Evolutionary conservation across 1,284 basidiomycete genomes (phyloP).

Genomic region (Fistulinella cinereoalba): DNA sequence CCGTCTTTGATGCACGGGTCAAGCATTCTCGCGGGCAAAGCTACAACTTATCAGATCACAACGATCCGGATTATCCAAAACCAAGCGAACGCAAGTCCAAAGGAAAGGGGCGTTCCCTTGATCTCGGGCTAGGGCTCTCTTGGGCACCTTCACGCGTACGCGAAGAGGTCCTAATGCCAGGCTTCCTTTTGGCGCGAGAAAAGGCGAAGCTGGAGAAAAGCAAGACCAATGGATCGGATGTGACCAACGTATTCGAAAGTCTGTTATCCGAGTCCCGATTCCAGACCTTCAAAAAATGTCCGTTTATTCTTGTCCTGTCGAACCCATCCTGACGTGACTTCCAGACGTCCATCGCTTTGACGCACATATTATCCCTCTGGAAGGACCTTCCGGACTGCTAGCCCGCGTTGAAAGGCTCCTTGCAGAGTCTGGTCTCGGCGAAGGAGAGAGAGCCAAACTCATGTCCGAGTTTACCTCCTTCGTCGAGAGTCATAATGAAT

Average conservation of each 20-base stretch:
- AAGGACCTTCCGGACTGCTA: slow-evolving; percentile 66
- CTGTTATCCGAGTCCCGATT: slow-evolving; percentile 62
- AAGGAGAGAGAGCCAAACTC: slow-evolving; percentile 48
- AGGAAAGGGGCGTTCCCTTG: slow-evolving; percentile 63
- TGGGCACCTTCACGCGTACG: slow-evolving; percentile 67
- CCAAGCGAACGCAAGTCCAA: slow-evolving; percentile 25
- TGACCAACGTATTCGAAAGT: slow-evolving; percentile 60
- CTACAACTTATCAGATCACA: slow-evolving; percentile 11
- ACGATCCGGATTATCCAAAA: slow-evolving; percentile 5
- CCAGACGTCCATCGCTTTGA: slow-evolving; percentile 68
- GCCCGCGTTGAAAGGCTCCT: slow-evolving; percentile 60
- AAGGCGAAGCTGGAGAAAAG: slow-evolving; percentile 32
- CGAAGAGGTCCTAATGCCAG: slow-evolving; percentile 58
- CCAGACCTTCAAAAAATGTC: slow-evolving; percentile 66
- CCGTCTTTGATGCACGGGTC: slow-evolving; percentile 9
- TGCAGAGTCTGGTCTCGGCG: slow-evolving; percentile 43
- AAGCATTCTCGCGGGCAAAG: slow-evolving; percentile 28
- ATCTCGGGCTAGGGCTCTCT: slow-evolving; percentile 57
- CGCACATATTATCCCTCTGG: slow-evolving; percentile 67
- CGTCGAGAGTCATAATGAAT: slow-evolving; percentile 43
- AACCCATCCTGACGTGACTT: slow-evolving; percentile 4
- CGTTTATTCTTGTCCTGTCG: slow-evolving; percentile 10
- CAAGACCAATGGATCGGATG: slow-evolving; percentile 46
- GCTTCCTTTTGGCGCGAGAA: slow-evolving; percentile 36
- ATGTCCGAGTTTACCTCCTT: slow-evolving; percentile 61